These are phyloP conservation scores for Syncephalis plumigaleata DNA, from an alignment of 371 early-diverging fungal species.

Conservation along the genomic window DNA sequence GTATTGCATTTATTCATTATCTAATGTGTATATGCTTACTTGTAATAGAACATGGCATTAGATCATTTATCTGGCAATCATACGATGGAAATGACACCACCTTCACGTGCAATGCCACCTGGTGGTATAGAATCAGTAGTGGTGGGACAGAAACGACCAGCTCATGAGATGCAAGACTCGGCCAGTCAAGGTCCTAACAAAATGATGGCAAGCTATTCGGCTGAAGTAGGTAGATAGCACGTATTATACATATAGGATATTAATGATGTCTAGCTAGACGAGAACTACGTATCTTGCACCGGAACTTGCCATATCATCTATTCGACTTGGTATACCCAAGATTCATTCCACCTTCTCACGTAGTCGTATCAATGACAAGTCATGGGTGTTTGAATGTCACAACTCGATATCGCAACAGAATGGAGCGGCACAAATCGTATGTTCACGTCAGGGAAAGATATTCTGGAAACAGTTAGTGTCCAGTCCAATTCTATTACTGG, in stretches of 20 bases:
- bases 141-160: too few relatives aligned
- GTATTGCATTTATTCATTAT: background rate
- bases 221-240: too few relatives aligned
- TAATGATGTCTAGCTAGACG: too few relatives aligned
- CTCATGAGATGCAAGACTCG: too few relatives aligned
- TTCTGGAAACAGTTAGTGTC: slow-evolving; percentile 46
- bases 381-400: slow-evolving; percentile 28
- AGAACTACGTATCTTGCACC: background rate
- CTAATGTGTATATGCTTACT: background rate
- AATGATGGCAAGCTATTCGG: too few relatives aligned
- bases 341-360: slow-evolving; percentile 22
- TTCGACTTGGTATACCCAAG: slow-evolving; percentile 29
- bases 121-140: too few relatives aligned
- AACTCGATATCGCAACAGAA: slow-evolving; percentile 11
- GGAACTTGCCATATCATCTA: background rate
- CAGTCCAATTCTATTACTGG: slow-evolving; percentile 30
- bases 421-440: slow-evolving; percentile 23
- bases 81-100: too few relatives aligned
- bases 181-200: too few relatives aligned
- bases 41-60: background rate
- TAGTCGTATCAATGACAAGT: slow-evolving; percentile 11
- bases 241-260: too few relatives aligned
- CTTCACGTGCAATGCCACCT: too few relatives aligned
- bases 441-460: slow-evolving; percentile 18
- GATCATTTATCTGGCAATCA: too few relatives aligned